These are phyloP conservation scores for Cryphonectria carpinicola DNA, from an alignment of 2,329 filamentous ascomycete genomes.

Conservation along the genomic window DNA sequence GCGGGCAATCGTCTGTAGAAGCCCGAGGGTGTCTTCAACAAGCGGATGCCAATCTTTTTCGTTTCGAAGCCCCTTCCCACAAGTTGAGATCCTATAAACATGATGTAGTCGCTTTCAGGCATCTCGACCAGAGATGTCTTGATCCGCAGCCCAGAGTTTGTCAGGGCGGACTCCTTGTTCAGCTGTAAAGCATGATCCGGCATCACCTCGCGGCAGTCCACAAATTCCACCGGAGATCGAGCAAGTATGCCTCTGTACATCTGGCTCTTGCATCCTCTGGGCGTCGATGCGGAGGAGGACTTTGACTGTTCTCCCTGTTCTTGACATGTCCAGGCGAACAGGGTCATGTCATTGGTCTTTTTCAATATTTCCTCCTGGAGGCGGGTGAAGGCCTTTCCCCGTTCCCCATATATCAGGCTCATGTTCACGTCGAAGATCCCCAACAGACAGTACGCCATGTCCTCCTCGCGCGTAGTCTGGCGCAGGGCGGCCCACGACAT, in stretches of 20 bases:
- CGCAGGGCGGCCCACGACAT: slow-evolving; percentile 37
- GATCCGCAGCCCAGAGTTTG: slow-evolving; percentile 28
- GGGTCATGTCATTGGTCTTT: slow-evolving; percentile 28
- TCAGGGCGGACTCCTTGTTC: slow-evolving; percentile 27
- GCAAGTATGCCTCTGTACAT: slow-evolving; percentile 28
- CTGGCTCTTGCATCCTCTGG: slow-evolving; percentile 19
- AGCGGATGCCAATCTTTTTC: slow-evolving; percentile 5
- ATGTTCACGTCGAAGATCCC: slow-evolving; percentile 37
- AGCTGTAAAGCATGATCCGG: slow-evolving; percentile 24
- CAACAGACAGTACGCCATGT: slow-evolving; percentile 32
- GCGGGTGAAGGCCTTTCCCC: slow-evolving; percentile 32
- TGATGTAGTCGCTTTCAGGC: slow-evolving; percentile 25
- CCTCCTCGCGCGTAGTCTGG: slow-evolving; percentile 32
- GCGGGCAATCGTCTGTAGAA: slow-evolving; percentile 1
- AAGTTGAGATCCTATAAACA: slow-evolving; percentile 11
- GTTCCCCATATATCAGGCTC: slow-evolving; percentile 37
- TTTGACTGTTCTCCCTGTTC: slow-evolving; percentile 5
- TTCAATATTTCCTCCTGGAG: slow-evolving; percentile 36
- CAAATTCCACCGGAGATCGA: slow-evolving; percentile 26
- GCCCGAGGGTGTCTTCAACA: slow-evolving; percentile 1
- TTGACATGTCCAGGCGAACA: slow-evolving; percentile 30
- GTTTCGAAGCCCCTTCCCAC: slow-evolving; percentile 7
- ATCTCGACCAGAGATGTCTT: slow-evolving; percentile 20
- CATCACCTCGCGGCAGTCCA: slow-evolving; percentile 21
- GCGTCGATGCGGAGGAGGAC: background rate